Evolutionary conservation across 164 flowering plant species (phyloP).

Genomic region (Cinnamomum chago): DNA sequence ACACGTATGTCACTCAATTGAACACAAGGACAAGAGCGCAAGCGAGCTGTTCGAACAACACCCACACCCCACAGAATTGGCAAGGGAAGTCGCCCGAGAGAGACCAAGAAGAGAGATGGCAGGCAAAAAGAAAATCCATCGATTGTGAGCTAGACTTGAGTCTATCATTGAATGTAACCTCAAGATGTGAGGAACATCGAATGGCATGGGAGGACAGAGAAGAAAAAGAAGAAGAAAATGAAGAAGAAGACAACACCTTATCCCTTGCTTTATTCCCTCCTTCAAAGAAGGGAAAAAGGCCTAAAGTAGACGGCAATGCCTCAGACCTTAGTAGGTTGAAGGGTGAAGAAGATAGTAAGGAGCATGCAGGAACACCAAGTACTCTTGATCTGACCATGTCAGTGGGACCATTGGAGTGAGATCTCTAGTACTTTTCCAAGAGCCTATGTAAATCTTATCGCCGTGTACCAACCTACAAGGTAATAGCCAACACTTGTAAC

Average conservation of each 20-base stretch:
- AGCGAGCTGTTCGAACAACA: background rate
- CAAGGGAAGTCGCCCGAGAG: background rate
- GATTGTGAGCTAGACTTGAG: constrained; percentile 43
- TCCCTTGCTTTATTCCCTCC: constrained; percentile 40
- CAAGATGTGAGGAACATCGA: constrained; percentile 8
- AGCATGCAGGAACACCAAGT: constrained; percentile 40
- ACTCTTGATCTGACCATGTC: constrained; percentile 91
- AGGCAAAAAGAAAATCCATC: constrained; percentile 31
- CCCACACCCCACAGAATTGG: background rate
- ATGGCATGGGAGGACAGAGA: constrained; percentile 1
- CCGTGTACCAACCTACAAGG: constrained; percentile 14
- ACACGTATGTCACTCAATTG: constrained; percentile 5
- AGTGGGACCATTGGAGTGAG: constrained; percentile 72
- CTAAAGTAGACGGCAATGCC: background rate
- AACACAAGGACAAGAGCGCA: constrained; percentile 14
- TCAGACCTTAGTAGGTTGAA: constrained; percentile 29
- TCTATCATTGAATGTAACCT: constrained; percentile 39
- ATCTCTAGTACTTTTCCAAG: constrained; percentile 61
- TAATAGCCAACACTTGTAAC: constrained; percentile 22
- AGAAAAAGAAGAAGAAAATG: constrained; percentile 19
- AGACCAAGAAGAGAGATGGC: constrained; percentile 11
- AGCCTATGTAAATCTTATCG: constrained; percentile 10
- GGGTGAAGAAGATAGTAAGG: constrained; percentile 19
- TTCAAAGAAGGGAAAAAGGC: constrained; percentile 12
- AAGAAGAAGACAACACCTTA: constrained; percentile 27